Conservation (phyloP, 192 early-diverging fungal genomes). For the Backusella australiensis region DNA sequence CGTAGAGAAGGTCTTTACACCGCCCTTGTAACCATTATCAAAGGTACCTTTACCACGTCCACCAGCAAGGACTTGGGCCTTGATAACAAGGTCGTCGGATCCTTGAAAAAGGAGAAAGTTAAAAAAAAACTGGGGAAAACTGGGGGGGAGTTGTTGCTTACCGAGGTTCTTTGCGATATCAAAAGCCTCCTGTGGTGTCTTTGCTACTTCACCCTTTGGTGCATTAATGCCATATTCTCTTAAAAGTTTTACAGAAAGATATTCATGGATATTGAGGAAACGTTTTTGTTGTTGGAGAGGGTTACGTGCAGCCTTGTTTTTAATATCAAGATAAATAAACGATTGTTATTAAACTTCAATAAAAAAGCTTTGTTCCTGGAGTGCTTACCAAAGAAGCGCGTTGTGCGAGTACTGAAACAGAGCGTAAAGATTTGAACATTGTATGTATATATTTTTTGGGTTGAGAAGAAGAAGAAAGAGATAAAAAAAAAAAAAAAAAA, state of each 20-base stretch:
- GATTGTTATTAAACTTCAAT: not conserved
- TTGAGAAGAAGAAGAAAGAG: not conserved
- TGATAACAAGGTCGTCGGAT: constrained; percentile 36
- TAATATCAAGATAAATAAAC: not conserved
- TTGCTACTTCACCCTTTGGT: constrained; percentile 87
- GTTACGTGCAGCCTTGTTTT: constrained; percentile 22
- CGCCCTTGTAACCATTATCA: constrained; percentile 94
- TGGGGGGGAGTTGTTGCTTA: constrained; percentile 29
- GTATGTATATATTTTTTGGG: not conserved
- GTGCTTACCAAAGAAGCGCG: constrained; percentile 29
- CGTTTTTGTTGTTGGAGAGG: constrained; percentile 62
- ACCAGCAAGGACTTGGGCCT: constrained; percentile 88
- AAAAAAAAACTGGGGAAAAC: constrained; percentile 5
- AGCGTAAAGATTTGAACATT: constrained; percentile 33
- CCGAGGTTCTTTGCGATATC: constrained; percentile 79
- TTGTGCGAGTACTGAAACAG: constrained; percentile 23
- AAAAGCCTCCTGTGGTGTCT: constrained; percentile 85
- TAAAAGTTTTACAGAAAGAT: constrained; percentile 92
- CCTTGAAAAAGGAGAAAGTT: constrained; percentile 6
- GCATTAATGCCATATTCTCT: constrained; percentile 89
- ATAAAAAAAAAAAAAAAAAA: not conserved
- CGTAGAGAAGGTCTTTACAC: constrained; percentile 92
- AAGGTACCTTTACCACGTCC: constrained; percentile 98
- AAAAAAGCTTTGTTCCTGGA: not conserved
- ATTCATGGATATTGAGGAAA: constrained; percentile 97